Percentiles rank a stretch among this genome's conserved stretches.
Evolutionary conservation across 2,329 filamentous ascomycete genomes (phyloP).

Genomic region (Periglandula ipomoeae): DNA sequence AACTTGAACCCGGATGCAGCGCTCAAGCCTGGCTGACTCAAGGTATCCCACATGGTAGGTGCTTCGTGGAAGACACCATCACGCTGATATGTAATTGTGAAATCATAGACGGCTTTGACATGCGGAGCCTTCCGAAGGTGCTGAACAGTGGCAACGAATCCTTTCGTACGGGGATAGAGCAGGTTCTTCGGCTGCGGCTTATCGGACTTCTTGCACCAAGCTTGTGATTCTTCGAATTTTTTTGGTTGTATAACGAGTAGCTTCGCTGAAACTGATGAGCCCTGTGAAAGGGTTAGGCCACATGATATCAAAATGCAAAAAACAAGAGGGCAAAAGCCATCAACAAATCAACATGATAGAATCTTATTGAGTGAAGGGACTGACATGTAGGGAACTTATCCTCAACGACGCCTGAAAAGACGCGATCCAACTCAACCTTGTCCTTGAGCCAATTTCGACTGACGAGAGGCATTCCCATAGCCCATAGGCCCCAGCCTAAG

Average conservation of each 20-base stretch:
- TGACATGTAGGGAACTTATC: conserved; percentile 49
- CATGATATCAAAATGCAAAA: background rate
- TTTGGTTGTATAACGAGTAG: conserved; percentile 45
- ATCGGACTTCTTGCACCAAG: conserved; percentile 42
- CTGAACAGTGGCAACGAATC: conserved; percentile 50
- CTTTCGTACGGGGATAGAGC: conserved; percentile 51
- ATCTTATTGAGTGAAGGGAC: conserved; percentile 14
- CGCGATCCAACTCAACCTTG: conserved; percentile 43
- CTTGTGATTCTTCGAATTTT: conserved; percentile 42
- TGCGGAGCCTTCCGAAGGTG: conserved; percentile 41
- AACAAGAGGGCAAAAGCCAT: background rate
- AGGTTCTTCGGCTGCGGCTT: conserved; percentile 46
- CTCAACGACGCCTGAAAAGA: conserved; percentile 45
- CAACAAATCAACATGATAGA: background rate
- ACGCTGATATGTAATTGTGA: conserved; percentile 44
- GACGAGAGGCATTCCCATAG: conserved; percentile 56
- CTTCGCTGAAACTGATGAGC: conserved; percentile 57
- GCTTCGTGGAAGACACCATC: conserved; percentile 33
- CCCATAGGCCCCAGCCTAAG: conserved; percentile 55
- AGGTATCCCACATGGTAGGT: conserved; percentile 44
- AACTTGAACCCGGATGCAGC: conserved; percentile 32
- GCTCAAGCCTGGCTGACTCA: conserved; percentile 32
- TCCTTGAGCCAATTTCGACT: conserved; percentile 51
- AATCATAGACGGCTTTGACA: conserved; percentile 45
- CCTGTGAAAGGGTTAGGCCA: conserved; percentile 26